phyloP scores from a whole-genome alignment of 2,329 filamentous ascomycete genomes.

The Neospermospora avenae region DNA sequence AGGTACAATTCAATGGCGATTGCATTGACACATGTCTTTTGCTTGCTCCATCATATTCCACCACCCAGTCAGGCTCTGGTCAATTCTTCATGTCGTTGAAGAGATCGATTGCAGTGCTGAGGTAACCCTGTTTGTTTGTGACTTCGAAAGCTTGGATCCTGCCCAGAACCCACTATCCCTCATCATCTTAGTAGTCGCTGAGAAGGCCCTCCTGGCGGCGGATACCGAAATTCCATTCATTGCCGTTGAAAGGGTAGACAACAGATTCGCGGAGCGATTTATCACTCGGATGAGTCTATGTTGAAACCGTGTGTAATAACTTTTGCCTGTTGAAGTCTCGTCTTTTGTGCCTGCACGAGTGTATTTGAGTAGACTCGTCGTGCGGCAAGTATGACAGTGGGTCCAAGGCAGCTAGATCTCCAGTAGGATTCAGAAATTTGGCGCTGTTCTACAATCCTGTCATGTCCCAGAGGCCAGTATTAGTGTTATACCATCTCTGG shows the following conservation, averaged over 20 bases:
- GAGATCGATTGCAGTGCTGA: conserved; percentile 49
- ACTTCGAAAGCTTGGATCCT: conserved; percentile 56
- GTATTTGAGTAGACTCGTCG: conserved; percentile 44
- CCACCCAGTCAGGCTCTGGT: conserved; percentile 47
- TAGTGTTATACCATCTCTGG: conserved; percentile 58
- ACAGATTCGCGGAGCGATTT: background rate
- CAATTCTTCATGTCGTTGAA: conserved; percentile 55
- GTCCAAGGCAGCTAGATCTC: conserved; percentile 43
- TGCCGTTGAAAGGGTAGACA: too few species aligned
- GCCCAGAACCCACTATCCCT: conserved; percentile 62
- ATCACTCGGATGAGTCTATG: conserved; percentile 17
- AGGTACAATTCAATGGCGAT: conserved; percentile 58
- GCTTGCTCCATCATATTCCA: conserved; percentile 53
- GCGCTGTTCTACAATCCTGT: conserved; percentile 73
- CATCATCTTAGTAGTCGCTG: conserved; percentile 57
- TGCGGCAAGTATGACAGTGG: conserved; percentile 36
- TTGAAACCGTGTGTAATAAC: conserved; percentile 25
- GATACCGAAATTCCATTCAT: background rate
- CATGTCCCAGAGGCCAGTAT: conserved; percentile 60
- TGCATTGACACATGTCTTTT: conserved; percentile 51
- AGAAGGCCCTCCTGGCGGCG: conserved; percentile 40
- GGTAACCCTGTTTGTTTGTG: conserved; percentile 48
- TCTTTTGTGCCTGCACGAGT: conserved; percentile 31
- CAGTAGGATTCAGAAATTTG: conserved; percentile 61
- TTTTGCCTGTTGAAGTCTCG: conserved; percentile 30